Base-by-base conservation (phyloP, 345 rosid genomes). In the Balakata baccata region DNA sequence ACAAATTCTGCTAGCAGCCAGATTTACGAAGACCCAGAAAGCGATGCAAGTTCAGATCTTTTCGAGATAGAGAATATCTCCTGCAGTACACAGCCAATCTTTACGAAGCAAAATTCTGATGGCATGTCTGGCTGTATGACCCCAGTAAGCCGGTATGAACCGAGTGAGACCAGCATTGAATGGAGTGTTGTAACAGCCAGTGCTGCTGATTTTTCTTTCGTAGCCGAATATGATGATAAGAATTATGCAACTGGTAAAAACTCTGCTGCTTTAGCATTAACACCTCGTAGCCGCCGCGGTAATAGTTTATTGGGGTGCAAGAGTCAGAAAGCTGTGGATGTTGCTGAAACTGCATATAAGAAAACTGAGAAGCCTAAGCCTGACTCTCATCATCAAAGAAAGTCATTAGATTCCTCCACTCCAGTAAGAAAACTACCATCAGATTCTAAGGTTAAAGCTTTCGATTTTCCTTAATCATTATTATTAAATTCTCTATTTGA, bases 121-220 rank as follows among this genome's bases (percentile, higher is more conserved):
- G 86, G 70, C 38, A 75, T 83, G 74, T 78, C 90, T 29, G 64
- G 70, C 49, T 81, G 85, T 70, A 25, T 74, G 77, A 76, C 80
- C 3, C 77, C 77, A 0, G 10, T 64, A n/a, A 66, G 79, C 20
- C 75, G 76, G n/a, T 80, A 85, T 65, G 85, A 54, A 37, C 88
- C 89, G 49, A 85, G 86, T 23, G 90, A 89, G 71, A 73, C 79
- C 74, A 89, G 93, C 86, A 75, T 84, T 14, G 86, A 84, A 46
- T 90, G 95, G 89, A 86, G 92, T 38, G 90, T 88, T 17, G 85
- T 81, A 61, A 90, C 89, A 0, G 92, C 88, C 47, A 86, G 86
- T 34, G 85, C 84, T 37, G 87, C 89, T 0, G 88, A 85, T 57
- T 82, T 82, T 69, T 84, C 88, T n/a, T 74, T 67, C 58, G 57